phyloP scores from a whole-genome alignment of 345 rosid genomes.

The Arabidopsis thaliana region DNA sequence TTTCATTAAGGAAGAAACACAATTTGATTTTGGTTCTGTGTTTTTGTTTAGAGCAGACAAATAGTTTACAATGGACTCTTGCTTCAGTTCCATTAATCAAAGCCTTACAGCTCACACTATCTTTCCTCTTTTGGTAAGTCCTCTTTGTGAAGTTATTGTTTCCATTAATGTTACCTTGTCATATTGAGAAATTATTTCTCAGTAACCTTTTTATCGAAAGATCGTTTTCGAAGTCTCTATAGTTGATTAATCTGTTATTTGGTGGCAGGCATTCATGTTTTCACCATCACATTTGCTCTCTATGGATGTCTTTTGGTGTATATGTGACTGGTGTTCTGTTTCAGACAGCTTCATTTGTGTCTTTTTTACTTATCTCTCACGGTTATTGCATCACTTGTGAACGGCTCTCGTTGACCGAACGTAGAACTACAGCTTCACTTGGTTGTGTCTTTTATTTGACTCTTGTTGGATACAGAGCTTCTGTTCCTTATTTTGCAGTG shows the following conservation, averaged over 20 bases:
- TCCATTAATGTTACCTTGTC: conserved; percentile 2
- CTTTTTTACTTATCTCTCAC: conserved; percentile 87
- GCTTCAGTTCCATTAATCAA: conserved; percentile 85
- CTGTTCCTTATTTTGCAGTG: conserved; percentile 89
- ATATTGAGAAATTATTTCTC: conserved; percentile 5
- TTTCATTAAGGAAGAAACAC: not conserved
- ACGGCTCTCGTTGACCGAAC: conserved; percentile 75
- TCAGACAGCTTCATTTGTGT: conserved; percentile 89
- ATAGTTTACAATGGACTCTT: conserved; percentile 83
- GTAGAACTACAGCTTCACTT: conserved; percentile 82
- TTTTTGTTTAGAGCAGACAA: conserved; percentile 59
- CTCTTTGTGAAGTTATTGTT: conserved; percentile 19
- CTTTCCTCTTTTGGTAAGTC: conserved; percentile 89
- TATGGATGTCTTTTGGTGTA: conserved; percentile 97
- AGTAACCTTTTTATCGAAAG: not conserved
- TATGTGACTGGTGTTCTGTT: conserved; percentile 91
- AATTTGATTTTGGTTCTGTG: conserved; percentile 22
- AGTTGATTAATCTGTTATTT: too few species aligned
- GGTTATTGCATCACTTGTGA: conserved; percentile 94
- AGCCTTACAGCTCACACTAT: conserved; percentile 82
- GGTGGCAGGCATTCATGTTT: conserved; percentile 86
- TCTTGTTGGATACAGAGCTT: conserved; percentile 93
- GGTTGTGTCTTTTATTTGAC: conserved; percentile 85
- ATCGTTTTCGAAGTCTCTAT: too few species aligned
- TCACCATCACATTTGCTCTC: conserved; percentile 77